Percentiles rank a stretch among this genome's conserved stretches.
phyloP scores from a whole-genome alignment of 192 early-diverging fungal species.

The Entrophospora sp. region DNA sequence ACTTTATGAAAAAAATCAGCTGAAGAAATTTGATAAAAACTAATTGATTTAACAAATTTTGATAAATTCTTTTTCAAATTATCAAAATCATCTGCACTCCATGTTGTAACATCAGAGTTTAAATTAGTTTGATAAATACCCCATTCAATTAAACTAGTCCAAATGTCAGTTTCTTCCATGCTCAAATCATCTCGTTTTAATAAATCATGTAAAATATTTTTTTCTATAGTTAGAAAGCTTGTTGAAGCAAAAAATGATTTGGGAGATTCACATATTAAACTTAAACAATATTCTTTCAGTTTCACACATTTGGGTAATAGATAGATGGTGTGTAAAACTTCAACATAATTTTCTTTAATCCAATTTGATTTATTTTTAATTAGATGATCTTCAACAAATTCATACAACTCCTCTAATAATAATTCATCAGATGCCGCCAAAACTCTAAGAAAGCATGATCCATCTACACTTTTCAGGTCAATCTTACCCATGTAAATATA shows the following conservation, averaged over 20 bases:
- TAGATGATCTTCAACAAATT: neutral
- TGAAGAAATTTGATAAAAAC: too few relatives aligned
- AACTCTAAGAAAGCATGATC: neutral
- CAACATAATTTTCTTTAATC: conserved; percentile 7
- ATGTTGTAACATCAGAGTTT: too few relatives aligned
- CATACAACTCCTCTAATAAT: conserved; percentile 2
- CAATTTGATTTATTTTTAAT: conserved; percentile 1
- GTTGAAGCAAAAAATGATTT: conserved; percentile 1
- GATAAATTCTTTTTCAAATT: too few relatives aligned
- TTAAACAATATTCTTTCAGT: conserved; percentile 3
- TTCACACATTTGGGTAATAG: too few relatives aligned
- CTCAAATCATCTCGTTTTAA: conserved; percentile 14
- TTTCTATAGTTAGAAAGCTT: neutral
- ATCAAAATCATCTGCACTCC: too few relatives aligned
- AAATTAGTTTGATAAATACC: neutral
- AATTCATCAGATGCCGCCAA: conserved; percentile 12
- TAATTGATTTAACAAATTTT: too few relatives aligned
- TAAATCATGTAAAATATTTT: neutral
- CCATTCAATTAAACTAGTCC: conserved; percentile 17
- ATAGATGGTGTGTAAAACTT: neutral
- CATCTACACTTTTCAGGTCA: neutral
- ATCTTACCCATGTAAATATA: conserved; percentile 13
- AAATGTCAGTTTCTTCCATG: neutral
- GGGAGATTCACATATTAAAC: neutral
- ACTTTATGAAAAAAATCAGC: too few relatives aligned